These are phyloP conservation scores for Sinapis alba DNA, from an alignment of 441 rosid species.

Conservation along the genomic window DNA sequence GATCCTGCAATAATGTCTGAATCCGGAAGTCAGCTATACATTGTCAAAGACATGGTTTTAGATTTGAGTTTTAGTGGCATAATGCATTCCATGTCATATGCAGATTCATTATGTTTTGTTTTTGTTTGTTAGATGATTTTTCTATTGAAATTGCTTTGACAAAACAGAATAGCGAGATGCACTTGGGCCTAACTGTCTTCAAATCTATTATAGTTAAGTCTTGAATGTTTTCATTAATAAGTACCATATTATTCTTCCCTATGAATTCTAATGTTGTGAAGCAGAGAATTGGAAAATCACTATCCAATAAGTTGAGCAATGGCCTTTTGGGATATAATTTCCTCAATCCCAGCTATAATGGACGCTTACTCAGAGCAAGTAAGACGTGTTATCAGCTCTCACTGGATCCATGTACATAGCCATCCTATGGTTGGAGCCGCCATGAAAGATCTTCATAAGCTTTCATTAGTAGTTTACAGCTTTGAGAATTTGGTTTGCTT, in stretches of 20 bases:
- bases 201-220: neutral
- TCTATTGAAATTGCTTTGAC: neutral
- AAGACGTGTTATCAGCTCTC: neutral
- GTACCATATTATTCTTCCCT: neutral
- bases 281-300: neutral
- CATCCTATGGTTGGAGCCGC: neutral
- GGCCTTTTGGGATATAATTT: neutral
- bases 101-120: neutral
- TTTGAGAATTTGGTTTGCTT: neutral
- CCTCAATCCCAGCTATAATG: neutral
- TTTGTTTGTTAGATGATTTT: neutral
- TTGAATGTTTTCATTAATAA: neutral
- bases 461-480: neutral
- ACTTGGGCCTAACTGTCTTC: neutral
- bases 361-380: neutral
- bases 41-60: neutral
- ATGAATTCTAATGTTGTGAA: neutral
- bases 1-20: constrained; percentile 20
- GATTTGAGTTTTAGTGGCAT: neutral
- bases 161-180: neutral
- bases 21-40: neutral
- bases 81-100: neutral
- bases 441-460: neutral
- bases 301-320: neutral
- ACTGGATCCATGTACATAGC: neutral